Base-by-base conservation (phyloP, 352 stramenopile species). In the Globisporangium heterothallicum region DNA sequence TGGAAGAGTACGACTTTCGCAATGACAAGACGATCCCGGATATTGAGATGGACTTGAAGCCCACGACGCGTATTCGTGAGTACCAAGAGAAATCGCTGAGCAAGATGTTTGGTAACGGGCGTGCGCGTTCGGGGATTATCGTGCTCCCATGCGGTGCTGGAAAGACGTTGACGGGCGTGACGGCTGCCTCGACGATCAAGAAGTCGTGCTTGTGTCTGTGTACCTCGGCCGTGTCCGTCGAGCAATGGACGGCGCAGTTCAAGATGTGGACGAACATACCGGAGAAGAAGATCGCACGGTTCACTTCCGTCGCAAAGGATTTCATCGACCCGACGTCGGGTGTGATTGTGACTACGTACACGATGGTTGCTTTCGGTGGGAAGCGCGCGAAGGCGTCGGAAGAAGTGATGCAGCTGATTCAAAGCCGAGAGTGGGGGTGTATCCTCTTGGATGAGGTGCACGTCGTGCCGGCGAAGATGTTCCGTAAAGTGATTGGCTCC, bases 51-150 rank as follows among this genome's bases (percentile, higher is more conserved):
- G 79, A 93, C 65, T 64, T 93, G 19, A 93, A 94, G 49, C 88
- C 85, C 42, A 95, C 86, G 6, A 97, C 90, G 42, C 81, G 88
- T 26, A 98, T 99, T 64, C 91, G 97, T 25, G 81, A 97, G 42
- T 99, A 99, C 76, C 97, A 99, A 68, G 96, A 99, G 61, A 97
- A 98, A 55, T 97, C 88, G 19, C 81, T 99, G 16, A 97, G 91
- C 52, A 99, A 99, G 60, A 99, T 99, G 97, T 99, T 99, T 77
- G 97, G 97, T 19, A 99, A 99, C 69, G 97, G 97, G 7, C 92
- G 97, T 35, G 97, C 97, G 13, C 78, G 97, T 36, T 99, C 94
- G n/a, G 97, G 97, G 14, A 99, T 99, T 58, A 99, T 99, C 63
- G 97, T 99, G 35, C 75, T 99, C 34, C 97, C 97, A 0, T 99